Evolutionary conservation across 2,329 filamentous ascomycete genomes (phyloP), one percentile per base, ranked within the genome.

Genomic region (Aspergillus neoniger): DNA sequence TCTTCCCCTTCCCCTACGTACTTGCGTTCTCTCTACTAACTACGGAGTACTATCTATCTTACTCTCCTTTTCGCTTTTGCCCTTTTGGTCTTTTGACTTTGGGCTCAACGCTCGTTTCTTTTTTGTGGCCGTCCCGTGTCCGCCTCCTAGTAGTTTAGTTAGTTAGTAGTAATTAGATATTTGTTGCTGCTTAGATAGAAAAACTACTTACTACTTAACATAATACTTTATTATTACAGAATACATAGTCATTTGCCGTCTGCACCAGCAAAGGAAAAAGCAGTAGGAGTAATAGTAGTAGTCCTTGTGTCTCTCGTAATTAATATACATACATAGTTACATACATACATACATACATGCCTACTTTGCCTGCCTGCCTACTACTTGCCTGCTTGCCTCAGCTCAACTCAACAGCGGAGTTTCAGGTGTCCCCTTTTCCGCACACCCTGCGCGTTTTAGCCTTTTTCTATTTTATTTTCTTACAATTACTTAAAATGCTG

Each of bases 391-490:
- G 10, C 28, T 30, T 30, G 41, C 41, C 41, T 19, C 30, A 14
- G 17, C 47, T 10, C 23, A 25, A 7, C 23, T 6, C 28, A 30
- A 30, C 28, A 15, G n/a, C 62, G 63, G 66, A 65, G 64, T 63
- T 64, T 67, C 62, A 65, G 58, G 43, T 49, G 58, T 56, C 56
- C 58, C 55, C 48, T 49, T 55, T 63, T 54, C 59, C 58, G 53
- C 63, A 36, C 58, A 36, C 57, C 58, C 60, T 67, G 58, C 54
- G 47, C 56, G 14, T 28, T 56, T 41, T 58, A 52, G 55, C 54
- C 38, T 23, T 53, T 30, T 21, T 15, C 5, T 55, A 4, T 17
- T 14, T 54, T 25, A 25, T 7, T 21, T 25, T 32, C 30, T 32
- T 32, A 32, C 30, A 32, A 8, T 28, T 28, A 28, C 25, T 32